Percentiles rank a stretch among this genome's conserved stretches.
phyloP scores from a whole-genome alignment of 441 rosid genomes.

The Euphorbia corollata region DNA sequence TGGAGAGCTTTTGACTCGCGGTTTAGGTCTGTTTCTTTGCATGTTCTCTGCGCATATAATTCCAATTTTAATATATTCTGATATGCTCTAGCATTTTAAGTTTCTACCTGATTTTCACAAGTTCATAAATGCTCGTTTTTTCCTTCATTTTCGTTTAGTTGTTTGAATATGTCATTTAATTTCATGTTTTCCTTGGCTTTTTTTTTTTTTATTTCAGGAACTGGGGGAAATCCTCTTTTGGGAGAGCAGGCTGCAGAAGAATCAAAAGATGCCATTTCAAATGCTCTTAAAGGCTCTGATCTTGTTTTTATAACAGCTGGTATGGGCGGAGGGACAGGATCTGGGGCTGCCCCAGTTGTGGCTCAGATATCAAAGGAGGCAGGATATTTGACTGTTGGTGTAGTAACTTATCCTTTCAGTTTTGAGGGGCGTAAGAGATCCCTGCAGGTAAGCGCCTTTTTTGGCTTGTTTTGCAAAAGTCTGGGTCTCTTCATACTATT shows the following conservation, averaged over 20 bases:
- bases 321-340: conserved; percentile 99
- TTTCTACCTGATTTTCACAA: not conserved
- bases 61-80: not conserved
- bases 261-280: conserved; percentile 75
- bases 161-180: not conserved
- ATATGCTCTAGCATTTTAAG: not conserved
- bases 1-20: conserved; percentile 95
- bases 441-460: conserved; percentile 51
- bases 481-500: not conserved
- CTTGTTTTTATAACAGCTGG: conserved; percentile 96
- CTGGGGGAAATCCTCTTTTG: conserved; percentile 85
- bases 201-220: conserved; percentile 41
- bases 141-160: not conserved
- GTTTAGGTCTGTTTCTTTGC: conserved; percentile 50
- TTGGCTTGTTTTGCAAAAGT: not conserved
- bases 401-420: conserved; percentile 95
- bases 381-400: conserved; percentile 94
- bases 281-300: conserved; percentile 92
- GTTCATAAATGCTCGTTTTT: not conserved
- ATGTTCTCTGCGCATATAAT: not conserved
- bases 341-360: conserved; percentile 98
- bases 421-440: conserved; percentile 97
- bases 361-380: conserved; percentile 89
- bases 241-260: conserved; percentile 99
- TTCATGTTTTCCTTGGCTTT: conserved; percentile 5